These are phyloP conservation scores for Erythrobasidium hasegawianum DNA, from an alignment of 1,284 basidiomycete species.

Conservation along the genomic window DNA sequence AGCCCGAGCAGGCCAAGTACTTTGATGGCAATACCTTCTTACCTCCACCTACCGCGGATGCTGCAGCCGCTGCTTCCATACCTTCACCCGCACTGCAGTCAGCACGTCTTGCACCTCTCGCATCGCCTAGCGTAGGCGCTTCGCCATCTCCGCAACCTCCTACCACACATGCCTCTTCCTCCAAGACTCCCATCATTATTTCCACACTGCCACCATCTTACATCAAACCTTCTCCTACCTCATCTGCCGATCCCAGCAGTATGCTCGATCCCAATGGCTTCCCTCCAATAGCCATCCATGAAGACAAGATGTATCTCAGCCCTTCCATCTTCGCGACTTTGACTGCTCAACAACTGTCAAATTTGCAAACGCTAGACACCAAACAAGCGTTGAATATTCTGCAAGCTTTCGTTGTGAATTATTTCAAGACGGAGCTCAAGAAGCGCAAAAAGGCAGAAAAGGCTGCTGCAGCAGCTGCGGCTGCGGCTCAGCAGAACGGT, in stretches of 20 bases:
- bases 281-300: conserved; percentile 75
- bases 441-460: conserved; percentile 37
- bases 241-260: conserved; percentile 44
- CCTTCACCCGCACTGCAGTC: conserved; percentile 5
- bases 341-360: conserved; percentile 65
- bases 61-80: conserved; percentile 11
- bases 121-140: conserved; percentile 1
- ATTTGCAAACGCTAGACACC: conserved; percentile 74
- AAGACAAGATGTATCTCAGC: conserved; percentile 75
- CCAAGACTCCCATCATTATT: conserved; percentile 61
- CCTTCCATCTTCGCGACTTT: conserved; percentile 78
- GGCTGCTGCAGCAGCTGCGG: conserved; percentile 15
- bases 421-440: conserved; percentile 70
- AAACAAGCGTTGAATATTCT: conserved; percentile 75
- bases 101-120: not conserved
- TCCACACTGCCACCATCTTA: conserved; percentile 56
- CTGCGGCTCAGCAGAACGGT: conserved; percentile 10
- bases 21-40: conserved; percentile 34
- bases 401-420: conserved; percentile 77
- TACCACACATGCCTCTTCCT: conserved; percentile 49
- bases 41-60: conserved; percentile 13
- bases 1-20: conserved; percentile 24
- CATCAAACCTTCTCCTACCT: conserved; percentile 47
- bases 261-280: conserved; percentile 40
- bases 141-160: conserved; percentile 29